Base-by-base conservation (phyloP, 2,329 filamentous ascomycete species). In the Mariannaea elegans region DNA sequence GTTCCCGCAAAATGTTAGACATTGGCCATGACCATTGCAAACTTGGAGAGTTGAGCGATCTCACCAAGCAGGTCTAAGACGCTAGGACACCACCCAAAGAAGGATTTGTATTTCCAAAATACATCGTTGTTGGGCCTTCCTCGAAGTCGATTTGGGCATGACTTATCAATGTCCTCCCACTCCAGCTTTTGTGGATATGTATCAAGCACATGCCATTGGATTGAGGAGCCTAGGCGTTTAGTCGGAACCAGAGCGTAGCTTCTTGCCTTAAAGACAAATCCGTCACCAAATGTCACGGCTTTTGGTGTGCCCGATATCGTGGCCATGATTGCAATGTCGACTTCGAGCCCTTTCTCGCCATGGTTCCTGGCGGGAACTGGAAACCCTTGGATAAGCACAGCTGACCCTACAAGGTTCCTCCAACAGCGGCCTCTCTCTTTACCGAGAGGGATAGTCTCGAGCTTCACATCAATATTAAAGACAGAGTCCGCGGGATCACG, bases 261-360 rank as follows among this genome's bases (percentile, higher is more conserved):
- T 48, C 52, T 55, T 31, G 16, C 19, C 42, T 47, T 55, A 23
- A 55, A 55, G n/a, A 55, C 52, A 24, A 55, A 55, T 1, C 52
- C 42, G n/a, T 34, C 44, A 31, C 21, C 23, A 14, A 55, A 48
- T 3, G 52, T 39, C 1, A 55, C 52, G 13, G 52, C 42, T 12
- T 47, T 27, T 9, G 52, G 34, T 4, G 34, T 31, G 7, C 24
- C 52, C 3, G 19, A n/a, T 5, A 55, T 31, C 21, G n/a, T n/a
- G 3, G 52, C 52, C 52, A 55, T 55, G 7, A 41, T n/a, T 7
- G 27, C 5, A 24, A 55, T 16, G 3, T 19, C 13, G 2, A 36
- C 24, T 19, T 55, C 52, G 2, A 55, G 42, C 23, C 52, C 52
- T 23, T n/a, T 19, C 9, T 39, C 44, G n/a, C 21, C 13, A n/a